phyloP scores from a whole-genome alignment of 2,329 filamentous ascomycete genomes.

The Venturia pyrina region DNA sequence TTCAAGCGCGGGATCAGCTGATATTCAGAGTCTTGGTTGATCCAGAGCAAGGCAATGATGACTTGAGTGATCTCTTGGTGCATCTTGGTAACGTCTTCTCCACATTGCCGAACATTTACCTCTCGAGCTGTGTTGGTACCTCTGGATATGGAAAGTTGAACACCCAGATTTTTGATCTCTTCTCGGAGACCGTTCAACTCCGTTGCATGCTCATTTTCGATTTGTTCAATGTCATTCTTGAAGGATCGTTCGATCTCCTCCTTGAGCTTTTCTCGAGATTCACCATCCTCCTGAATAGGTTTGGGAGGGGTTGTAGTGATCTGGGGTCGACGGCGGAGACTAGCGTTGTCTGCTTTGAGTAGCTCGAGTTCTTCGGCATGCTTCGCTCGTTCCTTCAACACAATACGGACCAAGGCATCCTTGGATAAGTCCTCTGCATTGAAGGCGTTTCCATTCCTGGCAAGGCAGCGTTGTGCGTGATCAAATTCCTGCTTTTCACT shows the following conservation, averaged over 20 bases:
- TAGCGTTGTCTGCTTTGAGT: neutral
- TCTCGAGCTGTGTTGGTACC: neutral
- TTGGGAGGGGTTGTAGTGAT: neutral
- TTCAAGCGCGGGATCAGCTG: neutral
- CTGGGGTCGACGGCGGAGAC: neutral
- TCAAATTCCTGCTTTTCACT: neutral
- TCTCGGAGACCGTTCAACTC: neutral
- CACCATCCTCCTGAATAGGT: neutral
- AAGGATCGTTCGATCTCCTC: neutral
- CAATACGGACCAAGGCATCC: neutral
- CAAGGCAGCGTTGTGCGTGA: neutral
- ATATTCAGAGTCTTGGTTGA: neutral
- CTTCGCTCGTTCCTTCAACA: neutral
- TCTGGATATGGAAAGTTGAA: neutral
- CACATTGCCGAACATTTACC: neutral
- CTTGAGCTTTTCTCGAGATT: neutral
- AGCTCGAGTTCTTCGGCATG: neutral
- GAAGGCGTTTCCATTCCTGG: neutral
- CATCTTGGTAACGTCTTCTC: neutral
- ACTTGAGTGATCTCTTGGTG: neutral
- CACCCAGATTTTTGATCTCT: neutral
- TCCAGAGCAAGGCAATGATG: neutral
- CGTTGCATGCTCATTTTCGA: neutral
- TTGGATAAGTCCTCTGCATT: neutral
- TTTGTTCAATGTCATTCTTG: neutral